Percentiles rank a stretch among this genome's conserved stretches.
These are phyloP conservation scores for Lachancea cidri DNA, from an alignment of 805 yeast genomes.

Conservation along the genomic window DNA sequence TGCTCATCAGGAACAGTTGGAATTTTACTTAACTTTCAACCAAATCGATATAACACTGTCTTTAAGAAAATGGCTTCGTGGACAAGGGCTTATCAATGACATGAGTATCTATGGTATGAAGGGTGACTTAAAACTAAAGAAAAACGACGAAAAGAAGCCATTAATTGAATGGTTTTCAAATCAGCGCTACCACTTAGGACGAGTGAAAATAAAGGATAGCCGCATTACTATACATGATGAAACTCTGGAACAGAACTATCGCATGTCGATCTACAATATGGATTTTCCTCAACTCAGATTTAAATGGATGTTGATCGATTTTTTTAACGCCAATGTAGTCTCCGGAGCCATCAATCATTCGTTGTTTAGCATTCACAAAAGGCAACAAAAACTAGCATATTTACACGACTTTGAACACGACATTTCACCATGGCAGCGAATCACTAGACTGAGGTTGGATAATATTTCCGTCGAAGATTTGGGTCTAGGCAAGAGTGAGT, in stretches of 20 bases:
- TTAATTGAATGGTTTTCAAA: constrained; percentile 32
- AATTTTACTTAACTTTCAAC: constrained; percentile 75
- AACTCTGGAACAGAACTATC: constrained; percentile 21
- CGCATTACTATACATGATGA: constrained; percentile 23
- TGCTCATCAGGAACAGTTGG: constrained; percentile 42
- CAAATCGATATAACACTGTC: constrained; percentile 75
- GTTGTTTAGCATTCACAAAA: constrained; percentile 69
- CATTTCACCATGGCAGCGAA: constrained; percentile 43
- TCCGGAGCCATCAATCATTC: constrained; percentile 74
- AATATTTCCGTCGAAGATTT: constrained; percentile 36
- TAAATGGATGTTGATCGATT: constrained; percentile 55
- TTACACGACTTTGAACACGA: constrained; percentile 36
- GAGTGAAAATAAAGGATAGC: constrained; percentile 37
- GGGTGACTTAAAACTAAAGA: constrained; percentile 50
- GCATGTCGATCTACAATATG: constrained; percentile 58
- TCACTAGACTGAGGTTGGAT: constrained; percentile 43
- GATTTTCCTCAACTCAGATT: constrained; percentile 58
- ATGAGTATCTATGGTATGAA: constrained; percentile 76
- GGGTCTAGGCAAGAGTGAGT: constrained; percentile 33
- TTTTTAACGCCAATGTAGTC: constrained; percentile 63
- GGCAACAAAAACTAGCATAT: constrained; percentile 53
- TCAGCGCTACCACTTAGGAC: constrained; percentile 38
- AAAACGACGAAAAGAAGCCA: constrained; percentile 43
- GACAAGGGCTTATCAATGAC: constrained; percentile 76
- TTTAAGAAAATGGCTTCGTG: constrained; percentile 79